phyloP scores from a whole-genome alignment of 768 basidiomycete genomes.

The Hysterangium stoloniferum region DNA sequence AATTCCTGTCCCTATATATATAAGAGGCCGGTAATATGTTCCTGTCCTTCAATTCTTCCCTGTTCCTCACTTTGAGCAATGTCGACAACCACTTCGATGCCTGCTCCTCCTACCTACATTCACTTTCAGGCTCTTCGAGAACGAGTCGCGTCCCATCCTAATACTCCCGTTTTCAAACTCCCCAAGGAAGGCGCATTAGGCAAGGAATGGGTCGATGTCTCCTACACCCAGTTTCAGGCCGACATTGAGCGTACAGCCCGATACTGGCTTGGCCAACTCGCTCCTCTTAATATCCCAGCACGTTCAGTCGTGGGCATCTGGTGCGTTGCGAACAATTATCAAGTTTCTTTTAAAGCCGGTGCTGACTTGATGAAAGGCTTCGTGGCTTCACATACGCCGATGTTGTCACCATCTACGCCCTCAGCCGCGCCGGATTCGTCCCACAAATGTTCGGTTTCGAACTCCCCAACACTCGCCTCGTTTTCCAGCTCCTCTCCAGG shows the following conservation, averaged over 20 bases:
- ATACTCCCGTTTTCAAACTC: slow-evolving; percentile 50
- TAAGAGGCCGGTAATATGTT: too few species aligned
- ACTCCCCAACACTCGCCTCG: slow-evolving; percentile 63
- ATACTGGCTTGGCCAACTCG: slow-evolving; percentile 53
- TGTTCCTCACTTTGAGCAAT: too few species aligned
- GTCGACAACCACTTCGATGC: neutral
- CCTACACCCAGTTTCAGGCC: slow-evolving; percentile 53
- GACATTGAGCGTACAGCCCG: slow-evolving; percentile 61
- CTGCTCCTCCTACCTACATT: neutral
- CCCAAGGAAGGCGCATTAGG: slow-evolving; percentile 38
- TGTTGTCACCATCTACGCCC: slow-evolving; percentile 63
- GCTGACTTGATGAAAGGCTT: slow-evolving; percentile 38
- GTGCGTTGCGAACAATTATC: slow-evolving; percentile 30
- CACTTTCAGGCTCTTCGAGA: slow-evolving; percentile 1
- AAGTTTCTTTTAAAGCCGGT: neutral
- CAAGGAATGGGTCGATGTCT: slow-evolving; percentile 48
- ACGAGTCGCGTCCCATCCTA: slow-evolving; percentile 25
- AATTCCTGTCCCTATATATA: too few species aligned
- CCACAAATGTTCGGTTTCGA: slow-evolving; percentile 73
- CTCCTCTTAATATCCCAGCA: slow-evolving; percentile 37
- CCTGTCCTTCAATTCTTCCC: too few species aligned
- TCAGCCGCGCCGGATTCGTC: slow-evolving; percentile 68
- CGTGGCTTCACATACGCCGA: slow-evolving; percentile 66
- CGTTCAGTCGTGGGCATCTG: slow-evolving; percentile 66
- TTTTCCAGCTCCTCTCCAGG: slow-evolving; percentile 59